phyloP scores from a whole-genome alignment of 345 rosid genomes.

The Moringa oleifera region DNA sequence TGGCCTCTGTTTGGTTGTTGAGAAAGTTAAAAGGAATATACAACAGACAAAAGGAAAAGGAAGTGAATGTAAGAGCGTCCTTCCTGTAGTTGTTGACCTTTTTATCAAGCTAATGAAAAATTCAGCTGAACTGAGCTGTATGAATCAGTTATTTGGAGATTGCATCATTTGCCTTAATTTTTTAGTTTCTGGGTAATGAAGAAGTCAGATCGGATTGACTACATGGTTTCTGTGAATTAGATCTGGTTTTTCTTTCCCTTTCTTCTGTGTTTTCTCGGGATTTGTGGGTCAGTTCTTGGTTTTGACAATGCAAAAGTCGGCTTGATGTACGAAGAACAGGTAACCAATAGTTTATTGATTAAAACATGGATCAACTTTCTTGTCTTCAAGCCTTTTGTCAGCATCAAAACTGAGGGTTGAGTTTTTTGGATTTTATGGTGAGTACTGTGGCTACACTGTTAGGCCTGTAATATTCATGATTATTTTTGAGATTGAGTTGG shows the following conservation, averaged over 20 bases:
- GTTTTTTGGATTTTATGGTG: not conserved
- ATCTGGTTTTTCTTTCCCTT: not conserved
- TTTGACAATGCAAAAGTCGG: no score
- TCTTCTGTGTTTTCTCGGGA: not conserved
- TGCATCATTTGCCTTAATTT: not conserved
- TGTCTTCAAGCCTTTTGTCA: not conserved
- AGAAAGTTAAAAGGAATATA: not conserved
- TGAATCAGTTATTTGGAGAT: not conserved
- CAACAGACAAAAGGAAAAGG: not conserved
- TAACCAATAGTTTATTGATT: not conserved
- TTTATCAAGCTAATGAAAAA: not conserved
- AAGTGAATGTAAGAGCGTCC: not conserved
- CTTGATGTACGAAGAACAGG: not conserved
- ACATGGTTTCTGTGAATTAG: not conserved
- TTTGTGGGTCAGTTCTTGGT: not conserved
- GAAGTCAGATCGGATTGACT: not conserved
- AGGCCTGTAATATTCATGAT: no score
- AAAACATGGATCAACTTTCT: not conserved
- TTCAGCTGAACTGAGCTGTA: not conserved
- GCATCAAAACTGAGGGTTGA: not conserved
- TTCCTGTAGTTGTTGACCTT: no score
- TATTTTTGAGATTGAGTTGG: no score
- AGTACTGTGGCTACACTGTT: no score
- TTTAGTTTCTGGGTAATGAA: not conserved
- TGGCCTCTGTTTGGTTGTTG: conserved; percentile 4